phyloP scores from a whole-genome alignment of 306 rosid genomes.

The Leucaena leucocephala region DNA sequence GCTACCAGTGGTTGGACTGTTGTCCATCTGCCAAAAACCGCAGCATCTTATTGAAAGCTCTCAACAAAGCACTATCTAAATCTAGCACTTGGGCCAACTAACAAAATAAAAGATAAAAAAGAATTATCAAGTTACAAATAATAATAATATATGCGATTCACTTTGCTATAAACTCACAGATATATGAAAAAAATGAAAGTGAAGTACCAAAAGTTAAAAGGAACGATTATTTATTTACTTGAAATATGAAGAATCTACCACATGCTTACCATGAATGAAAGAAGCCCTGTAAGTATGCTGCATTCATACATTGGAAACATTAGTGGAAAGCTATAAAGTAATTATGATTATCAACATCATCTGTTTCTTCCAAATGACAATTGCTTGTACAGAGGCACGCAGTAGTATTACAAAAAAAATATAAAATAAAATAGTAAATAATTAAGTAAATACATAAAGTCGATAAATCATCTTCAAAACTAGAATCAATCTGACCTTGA shows the following conservation, averaged over 20 bases:
- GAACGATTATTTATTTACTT: constrained; percentile 5
- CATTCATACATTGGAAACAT: constrained; percentile 49
- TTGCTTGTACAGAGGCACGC: constrained; percentile 24
- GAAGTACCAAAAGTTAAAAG: not conserved
- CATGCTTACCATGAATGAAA: constrained; percentile 90
- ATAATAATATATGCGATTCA: not conserved
- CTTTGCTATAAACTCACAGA: constrained; percentile 9
- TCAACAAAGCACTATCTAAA: constrained; percentile 20
- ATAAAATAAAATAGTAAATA: not conserved
- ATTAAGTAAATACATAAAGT: not conserved
- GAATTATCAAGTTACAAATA: not conserved
- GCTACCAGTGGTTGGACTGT: constrained; percentile 96
- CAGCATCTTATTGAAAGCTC: constrained; percentile 8
- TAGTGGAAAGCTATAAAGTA: constrained; percentile 35
- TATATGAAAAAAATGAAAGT: constrained; percentile 2
- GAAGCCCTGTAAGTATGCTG: constrained; percentile 98
- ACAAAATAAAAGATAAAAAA: not conserved
- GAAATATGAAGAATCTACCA: constrained; percentile 34
- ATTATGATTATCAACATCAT: constrained; percentile 21
- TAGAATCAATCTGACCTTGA: constrained; percentile 69
- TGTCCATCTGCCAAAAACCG: constrained; percentile 80
- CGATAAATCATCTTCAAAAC: constrained; percentile 15
- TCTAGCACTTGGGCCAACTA: not conserved
- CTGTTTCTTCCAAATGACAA: constrained; percentile 17
- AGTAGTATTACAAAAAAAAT: constrained; percentile 13